Conservation (phyloP, 2,329 filamentous ascomycete genomes). For the Tetracladium maxilliforme region DNA sequence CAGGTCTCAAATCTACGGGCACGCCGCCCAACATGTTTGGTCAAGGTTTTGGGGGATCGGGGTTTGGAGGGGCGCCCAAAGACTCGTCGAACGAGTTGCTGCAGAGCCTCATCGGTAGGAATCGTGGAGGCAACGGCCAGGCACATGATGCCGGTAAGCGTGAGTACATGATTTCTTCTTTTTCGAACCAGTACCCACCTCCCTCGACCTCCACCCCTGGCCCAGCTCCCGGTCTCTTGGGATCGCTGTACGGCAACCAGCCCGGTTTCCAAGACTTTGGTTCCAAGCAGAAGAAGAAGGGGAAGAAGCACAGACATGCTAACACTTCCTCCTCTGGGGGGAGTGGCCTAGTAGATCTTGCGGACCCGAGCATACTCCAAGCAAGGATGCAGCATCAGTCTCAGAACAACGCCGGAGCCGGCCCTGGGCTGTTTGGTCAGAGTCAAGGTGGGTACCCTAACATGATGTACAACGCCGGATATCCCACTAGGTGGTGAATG, state of each 20-base stretch:
- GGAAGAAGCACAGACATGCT: slow-evolving; percentile 99
- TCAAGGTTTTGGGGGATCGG: slow-evolving; percentile 64
- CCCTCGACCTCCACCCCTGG: slow-evolving; percentile 69
- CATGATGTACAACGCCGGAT: slow-evolving; percentile 66
- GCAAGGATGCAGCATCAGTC: slow-evolving; percentile 81
- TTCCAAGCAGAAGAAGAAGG: slow-evolving; percentile 99
- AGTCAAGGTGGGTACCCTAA: slow-evolving; percentile 87
- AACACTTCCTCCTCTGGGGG: slow-evolving; percentile 99
- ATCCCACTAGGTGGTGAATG: slow-evolving; percentile 54
- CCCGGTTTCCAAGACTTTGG: slow-evolving; percentile 83
- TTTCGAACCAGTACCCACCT: slow-evolving; percentile 74
- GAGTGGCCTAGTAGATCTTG: slow-evolving; percentile 99
- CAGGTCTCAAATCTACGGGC: slow-evolving; percentile 85
- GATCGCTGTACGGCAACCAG: slow-evolving; percentile 80
- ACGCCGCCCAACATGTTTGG: slow-evolving; percentile 94
- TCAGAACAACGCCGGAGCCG: slow-evolving; percentile 68
- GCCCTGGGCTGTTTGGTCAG: slow-evolving; percentile 82
- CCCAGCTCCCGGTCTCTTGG: slow-evolving; percentile 82
- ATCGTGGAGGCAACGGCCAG: slow-evolving; percentile 53
- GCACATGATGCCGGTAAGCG: slow-evolving; percentile 82
- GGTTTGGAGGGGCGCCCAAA: slow-evolving; percentile 55
- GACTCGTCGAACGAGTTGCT: slow-evolving; percentile 63
- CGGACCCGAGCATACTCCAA: slow-evolving; percentile 99
- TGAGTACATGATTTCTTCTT: slow-evolving; percentile 95
- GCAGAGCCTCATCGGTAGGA: slow-evolving; percentile 69